Base-by-base conservation (phyloP, 441 rosid genomes). In the Pelargonium citronellum region DNA sequence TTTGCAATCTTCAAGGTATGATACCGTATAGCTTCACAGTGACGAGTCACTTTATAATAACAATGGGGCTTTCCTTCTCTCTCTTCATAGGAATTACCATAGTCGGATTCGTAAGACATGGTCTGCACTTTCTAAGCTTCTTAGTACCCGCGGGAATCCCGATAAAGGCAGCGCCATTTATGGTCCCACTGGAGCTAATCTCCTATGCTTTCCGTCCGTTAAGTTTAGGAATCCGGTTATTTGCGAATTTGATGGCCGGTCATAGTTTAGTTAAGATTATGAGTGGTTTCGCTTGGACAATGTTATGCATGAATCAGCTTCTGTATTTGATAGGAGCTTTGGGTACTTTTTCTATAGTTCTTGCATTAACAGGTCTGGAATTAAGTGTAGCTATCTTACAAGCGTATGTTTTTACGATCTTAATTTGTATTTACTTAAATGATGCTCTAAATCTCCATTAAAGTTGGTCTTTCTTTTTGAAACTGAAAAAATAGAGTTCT, bases 371-470 rank as follows among this genome's bases (percentile, higher is more conserved):
- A 3, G 53, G 64, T 49, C 44, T 22, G 16, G 37, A 71, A 46
- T 16, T 64, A 71, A 37, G 46, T 64, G 69, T 47, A 27, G 63
- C 62, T 65, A 51, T 51, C 51, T 69, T 63, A 24, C 69, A 15
- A 69, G 73, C 69, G 24, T 57, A 69, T 74, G 69, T 64, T 69
- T 74, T 46, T 53, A 74, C 15, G 12, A 65, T 69, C 66, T 64
- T n/a, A 65, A 39, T 39, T 4, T 65, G 67, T 69, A 49, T 70
- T 10, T 46, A 27, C 0, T 62, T 24, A 24, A 46, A 37, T 44
- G 62, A 47, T 46, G 73, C 67, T 63, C 22, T 41, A 9, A n/a
- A 62, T 62, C 22, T n/a, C 24, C 67, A 62, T 15, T 67, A 61
- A 70, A n/a, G n/a, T n/a, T n/a, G n/a, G 34, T 27, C 34, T 27